Base-by-base conservation (phyloP, 179 eudicot species). In the Carnegiea gigantea region DNA sequence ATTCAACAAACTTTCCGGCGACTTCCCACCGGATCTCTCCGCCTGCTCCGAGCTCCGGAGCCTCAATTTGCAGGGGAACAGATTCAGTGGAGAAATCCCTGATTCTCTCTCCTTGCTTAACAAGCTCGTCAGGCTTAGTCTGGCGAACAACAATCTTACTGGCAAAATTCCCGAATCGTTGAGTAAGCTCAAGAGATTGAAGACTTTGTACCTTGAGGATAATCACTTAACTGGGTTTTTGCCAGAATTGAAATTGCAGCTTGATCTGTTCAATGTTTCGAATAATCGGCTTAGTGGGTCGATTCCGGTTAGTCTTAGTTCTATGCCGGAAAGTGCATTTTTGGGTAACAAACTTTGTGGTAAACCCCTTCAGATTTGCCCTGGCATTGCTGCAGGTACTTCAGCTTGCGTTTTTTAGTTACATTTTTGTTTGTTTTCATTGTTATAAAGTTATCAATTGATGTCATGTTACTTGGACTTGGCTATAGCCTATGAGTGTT, bases 301-400 rank as follows among this genome's bases (percentile, higher is more conserved):
- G 1, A 85, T 93, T 57, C 98, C 98, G 11, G 71, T 81, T 10
- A 84, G 82, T 33, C 85, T 95, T 40, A 24, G 73, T 0, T 38
- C 82, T 3, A 79, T 83, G 76, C 90, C 94, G 0, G 77, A 75
- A 11, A 82, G 79, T 26, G 84, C 93, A 0, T 93, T 93, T 81
- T n/a, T 33, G 0, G 97, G 98, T 5, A 95, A 88, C 26, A 78
- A 79, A 17, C 88, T 95, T 3, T 95, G 97, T 78, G 97, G 98
- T 10, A 70, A 70, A 21, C 97, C 95, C 0, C 90, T 94, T 53
- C 48, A 53, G 79, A 82, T 85, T 83, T 86, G 89, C 83, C 84
- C 86, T 60, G 86, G 87, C 17, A 65, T 80, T 75, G 84, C 84
- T 79, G 82, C 83, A 30, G 86, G 86, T 73, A 86, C 4, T 7